Conservation (phyloP, 257 asterid species). For the Salvia hispanica region DNA sequence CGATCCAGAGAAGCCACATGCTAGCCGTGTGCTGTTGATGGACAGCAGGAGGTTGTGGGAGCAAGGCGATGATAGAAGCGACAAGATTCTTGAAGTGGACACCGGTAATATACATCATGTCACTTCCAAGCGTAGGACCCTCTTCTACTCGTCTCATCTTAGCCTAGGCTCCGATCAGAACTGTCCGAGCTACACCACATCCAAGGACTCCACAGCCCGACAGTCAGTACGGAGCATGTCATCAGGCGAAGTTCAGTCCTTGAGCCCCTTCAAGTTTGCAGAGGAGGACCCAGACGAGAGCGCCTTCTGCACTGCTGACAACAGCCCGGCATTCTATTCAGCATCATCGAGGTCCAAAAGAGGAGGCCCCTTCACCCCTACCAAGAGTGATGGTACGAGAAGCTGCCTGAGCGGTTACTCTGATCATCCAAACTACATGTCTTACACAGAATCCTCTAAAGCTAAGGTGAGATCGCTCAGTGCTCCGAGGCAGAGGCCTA, state of each 20-base stretch:
- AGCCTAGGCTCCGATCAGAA: constrained; percentile 53
- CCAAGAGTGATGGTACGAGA: constrained; percentile 70
- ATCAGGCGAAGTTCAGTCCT: constrained; percentile 58
- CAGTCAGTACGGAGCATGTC: constrained; percentile 42
- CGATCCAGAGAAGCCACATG: constrained; percentile 28
- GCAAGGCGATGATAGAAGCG: constrained; percentile 34
- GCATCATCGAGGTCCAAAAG: constrained; percentile 43
- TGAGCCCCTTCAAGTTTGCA: constrained; percentile 44
- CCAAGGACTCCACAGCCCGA: constrained; percentile 56
- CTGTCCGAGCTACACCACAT: constrained; percentile 56
- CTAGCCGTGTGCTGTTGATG: constrained; percentile 9
- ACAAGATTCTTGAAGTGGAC: constrained; percentile 70
- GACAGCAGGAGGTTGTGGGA: constrained; percentile 34
- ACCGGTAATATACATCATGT: constrained; percentile 31
- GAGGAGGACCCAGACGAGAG: constrained; percentile 40
- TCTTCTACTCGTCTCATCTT: constrained; percentile 58
- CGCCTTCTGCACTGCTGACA: background rate
- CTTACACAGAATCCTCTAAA: constrained; percentile 74
- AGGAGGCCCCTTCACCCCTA: no score
- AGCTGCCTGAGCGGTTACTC: constrained; percentile 66
- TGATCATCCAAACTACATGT: constrained; percentile 79
- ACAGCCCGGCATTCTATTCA: constrained; percentile 41
- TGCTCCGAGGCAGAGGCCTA: constrained; percentile 79
- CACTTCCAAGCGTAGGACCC: constrained; percentile 36
- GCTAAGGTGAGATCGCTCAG: constrained; percentile 86